Evolutionary conservation across 192 early-diverging fungal species (phyloP), one percentile per base, ranked within the genome.

Genomic region (Coemansia sp.): DNA sequence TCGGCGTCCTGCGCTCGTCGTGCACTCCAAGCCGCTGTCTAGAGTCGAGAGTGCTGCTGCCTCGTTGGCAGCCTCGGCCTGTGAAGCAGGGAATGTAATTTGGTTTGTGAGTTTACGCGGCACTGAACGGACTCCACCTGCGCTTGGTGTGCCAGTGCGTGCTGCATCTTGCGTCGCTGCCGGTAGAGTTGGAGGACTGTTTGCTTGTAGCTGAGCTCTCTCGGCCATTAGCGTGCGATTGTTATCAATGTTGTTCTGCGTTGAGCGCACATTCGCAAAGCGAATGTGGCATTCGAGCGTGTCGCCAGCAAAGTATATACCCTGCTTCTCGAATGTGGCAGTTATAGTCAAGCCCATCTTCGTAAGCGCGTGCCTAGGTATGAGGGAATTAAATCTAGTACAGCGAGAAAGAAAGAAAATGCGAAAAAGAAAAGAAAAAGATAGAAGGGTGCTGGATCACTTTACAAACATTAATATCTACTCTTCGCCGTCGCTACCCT

Each of bases 271-370:
- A 63, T 79, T 79, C 32, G 70, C 56, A 33, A 79, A 73, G 12
- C 76, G 54, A 60, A 79, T 65, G 63, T 79, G 76, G 60, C 76
- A 79, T 60, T 79, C 76, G 44, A 79, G 76, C 33, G 70, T 73
- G 39, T 79, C 76, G 8, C 76, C 76, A 19, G 76, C 76, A 68
- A 79, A 79, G 67, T 79, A 79, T 41, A 67, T 66, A 41, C 76
- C 76, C 63, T 69, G 70, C 60, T 66, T 62, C 39, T 79, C 76
- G 38, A 79, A 79, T 14, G 76, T 79, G 8, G 76, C 76, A 9
- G 76, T 73, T 67, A 79, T 73, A 60, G 76, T 70, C 56, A 79
- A 55, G 27, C 70, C 76, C 76, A 79, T 79, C 70, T 67, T 40
- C 56, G 14, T 48, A 22, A 8, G 46, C 46, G 22, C 27, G 15